phyloP scores from a whole-genome alignment of 371 early-diverging fungal genomes.

The Neoconidiobolus thromboides region DNA sequence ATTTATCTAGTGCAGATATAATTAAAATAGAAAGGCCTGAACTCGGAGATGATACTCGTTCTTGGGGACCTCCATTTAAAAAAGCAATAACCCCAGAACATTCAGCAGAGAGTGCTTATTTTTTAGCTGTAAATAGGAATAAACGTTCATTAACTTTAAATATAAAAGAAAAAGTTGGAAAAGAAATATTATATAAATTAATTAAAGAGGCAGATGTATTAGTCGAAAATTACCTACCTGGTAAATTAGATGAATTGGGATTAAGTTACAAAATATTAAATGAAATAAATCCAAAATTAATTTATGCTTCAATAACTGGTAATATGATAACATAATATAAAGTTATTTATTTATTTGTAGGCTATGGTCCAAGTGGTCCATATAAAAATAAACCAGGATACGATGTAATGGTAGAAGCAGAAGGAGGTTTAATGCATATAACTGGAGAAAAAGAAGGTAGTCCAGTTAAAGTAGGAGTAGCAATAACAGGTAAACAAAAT shows the following conservation, averaged over 20 bases:
- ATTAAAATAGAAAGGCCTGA: slow-evolving; percentile 73
- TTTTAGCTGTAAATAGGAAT: slow-evolving; percentile 76
- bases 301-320: slow-evolving; percentile 78
- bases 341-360: slow-evolving; percentile 9
- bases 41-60: slow-evolving; percentile 67
- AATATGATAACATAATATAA: neutral
- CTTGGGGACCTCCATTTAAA: slow-evolving; percentile 66
- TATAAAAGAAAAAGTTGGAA: slow-evolving; percentile 46
- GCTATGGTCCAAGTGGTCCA: slow-evolving; percentile 80
- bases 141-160: slow-evolving; percentile 74
- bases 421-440: slow-evolving; percentile 88
- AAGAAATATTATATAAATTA: slow-evolving; percentile 38
- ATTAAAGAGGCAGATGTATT: slow-evolving; percentile 53
- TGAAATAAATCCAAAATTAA: slow-evolving; percentile 48
- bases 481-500: slow-evolving; percentile 47
- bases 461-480: slow-evolving; percentile 90
- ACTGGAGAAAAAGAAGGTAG: slow-evolving; percentile 65
- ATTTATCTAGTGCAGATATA: slow-evolving; percentile 49
- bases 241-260: slow-evolving; percentile 55
- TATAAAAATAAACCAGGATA: slow-evolving; percentile 64
- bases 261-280: slow-evolving; percentile 51
- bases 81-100: slow-evolving; percentile 16
- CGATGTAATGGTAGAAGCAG: slow-evolving; percentile 87
- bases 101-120: slow-evolving; percentile 66
- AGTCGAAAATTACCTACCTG: slow-evolving; percentile 83